Evolutionary conservation across 192 early-diverging fungal species (phyloP).

Genomic region (Mortierella alpina): DNA sequence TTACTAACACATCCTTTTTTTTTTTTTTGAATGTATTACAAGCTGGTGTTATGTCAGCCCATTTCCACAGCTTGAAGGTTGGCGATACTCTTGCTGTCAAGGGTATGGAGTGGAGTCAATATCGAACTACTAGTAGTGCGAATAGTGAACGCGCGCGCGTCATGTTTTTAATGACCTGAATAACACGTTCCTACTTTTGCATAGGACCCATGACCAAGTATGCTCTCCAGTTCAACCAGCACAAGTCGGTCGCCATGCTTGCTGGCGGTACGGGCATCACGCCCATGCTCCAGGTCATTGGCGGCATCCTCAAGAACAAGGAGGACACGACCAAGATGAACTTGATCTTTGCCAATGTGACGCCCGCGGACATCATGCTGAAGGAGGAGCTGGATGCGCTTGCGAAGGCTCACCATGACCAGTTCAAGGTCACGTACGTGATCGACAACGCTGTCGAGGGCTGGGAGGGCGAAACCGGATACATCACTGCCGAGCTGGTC

Average conservation of each 20-base stretch:
- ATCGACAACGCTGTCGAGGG: conserved; percentile 64
- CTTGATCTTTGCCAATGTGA: conserved; percentile 75
- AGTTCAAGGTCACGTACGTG: conserved; percentile 71
- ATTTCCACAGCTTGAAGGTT: conserved; percentile 68
- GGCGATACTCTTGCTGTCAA: conserved; percentile 80
- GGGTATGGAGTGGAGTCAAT: conserved; percentile 11
- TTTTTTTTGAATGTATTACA: background rate
- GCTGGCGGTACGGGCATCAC: conserved; percentile 84
- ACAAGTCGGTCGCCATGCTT: conserved; percentile 70
- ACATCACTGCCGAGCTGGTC: conserved; percentile 76
- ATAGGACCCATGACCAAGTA: conserved; percentile 74
- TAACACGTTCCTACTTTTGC: background rate
- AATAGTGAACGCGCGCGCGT: too few relatives aligned
- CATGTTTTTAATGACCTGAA: too few relatives aligned
- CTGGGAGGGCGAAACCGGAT: conserved; percentile 80
- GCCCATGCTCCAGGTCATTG: conserved; percentile 69
- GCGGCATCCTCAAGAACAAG: conserved; percentile 65
- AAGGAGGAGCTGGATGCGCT: conserved; percentile 68
- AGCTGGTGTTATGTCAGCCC: conserved; percentile 64
- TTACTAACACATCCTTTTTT: background rate
- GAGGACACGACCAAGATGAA: conserved; percentile 73
- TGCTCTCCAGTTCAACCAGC: conserved; percentile 66
- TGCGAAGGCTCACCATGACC: conserved; percentile 63
- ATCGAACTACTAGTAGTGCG: too few relatives aligned
- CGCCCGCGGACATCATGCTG: conserved; percentile 73